A percentile compares a stretch with the other conserved stretches of the same genome.
These are phyloP conservation scores for Cornus kousa DNA, from an alignment of 148 eudicot genomes.

Conservation along the genomic window DNA sequence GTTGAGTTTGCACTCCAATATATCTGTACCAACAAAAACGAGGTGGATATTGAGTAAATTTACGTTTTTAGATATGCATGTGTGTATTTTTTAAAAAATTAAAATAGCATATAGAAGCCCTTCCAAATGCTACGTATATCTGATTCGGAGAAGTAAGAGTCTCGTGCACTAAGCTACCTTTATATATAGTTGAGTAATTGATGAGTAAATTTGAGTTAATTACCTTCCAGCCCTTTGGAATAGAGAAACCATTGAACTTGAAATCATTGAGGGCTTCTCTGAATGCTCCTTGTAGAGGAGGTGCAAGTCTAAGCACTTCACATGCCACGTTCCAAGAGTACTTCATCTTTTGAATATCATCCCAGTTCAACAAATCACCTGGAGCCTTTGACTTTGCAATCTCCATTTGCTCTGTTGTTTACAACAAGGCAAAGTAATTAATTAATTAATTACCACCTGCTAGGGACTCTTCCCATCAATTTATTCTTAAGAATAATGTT, in stretches of 20 bases:
- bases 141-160: no score
- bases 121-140: no score
- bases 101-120: no score
- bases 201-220: no score
- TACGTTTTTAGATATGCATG: no score
- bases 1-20: constrained; percentile 59
- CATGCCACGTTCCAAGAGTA: constrained; percentile 52
- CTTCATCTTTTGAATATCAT: constrained; percentile 40
- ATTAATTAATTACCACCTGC: not conserved
- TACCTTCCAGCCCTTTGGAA: constrained; percentile 52
- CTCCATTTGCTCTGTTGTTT: constrained; percentile 38
- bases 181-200: no score
- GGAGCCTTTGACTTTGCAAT: constrained; percentile 30
- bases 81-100: no score
- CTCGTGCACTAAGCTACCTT: no score
- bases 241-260: constrained; percentile 32
- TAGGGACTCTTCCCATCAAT: not conserved
- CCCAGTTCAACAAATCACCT: constrained; percentile 43
- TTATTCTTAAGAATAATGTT: not conserved
- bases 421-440: not conserved
- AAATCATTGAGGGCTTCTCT: constrained; percentile 39
- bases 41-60: not conserved
- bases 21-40: constrained; percentile 24
- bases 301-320: constrained; percentile 41
- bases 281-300: constrained; percentile 44